phyloP scores from a whole-genome alignment of 371 early-diverging fungal species.

The Mucor circinelloides region DNA sequence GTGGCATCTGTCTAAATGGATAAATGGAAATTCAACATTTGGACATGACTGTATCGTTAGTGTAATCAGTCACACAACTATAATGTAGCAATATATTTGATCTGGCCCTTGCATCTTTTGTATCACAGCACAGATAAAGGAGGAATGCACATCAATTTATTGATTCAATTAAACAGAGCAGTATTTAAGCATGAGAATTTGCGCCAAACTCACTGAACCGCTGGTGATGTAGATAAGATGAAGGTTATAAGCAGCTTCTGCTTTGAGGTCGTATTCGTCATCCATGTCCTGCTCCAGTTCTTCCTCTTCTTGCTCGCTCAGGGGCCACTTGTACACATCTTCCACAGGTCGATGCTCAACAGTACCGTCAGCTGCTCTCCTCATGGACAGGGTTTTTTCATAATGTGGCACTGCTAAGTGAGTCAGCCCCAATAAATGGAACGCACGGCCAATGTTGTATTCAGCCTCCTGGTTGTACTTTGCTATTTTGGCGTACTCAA shows the following conservation, averaged over 20 bases:
- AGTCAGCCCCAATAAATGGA: slow-evolving; percentile 79
- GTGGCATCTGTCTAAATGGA: background rate
- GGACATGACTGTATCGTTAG: background rate
- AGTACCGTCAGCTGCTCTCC: slow-evolving; percentile 38
- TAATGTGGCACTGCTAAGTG: slow-evolving; percentile 87
- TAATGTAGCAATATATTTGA: too few relatives aligned
- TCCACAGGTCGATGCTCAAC: slow-evolving; percentile 19
- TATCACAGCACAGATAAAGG: background rate
- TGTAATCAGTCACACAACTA: background rate
- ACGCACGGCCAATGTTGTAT: slow-evolving; percentile 86
- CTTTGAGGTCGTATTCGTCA: slow-evolving; percentile 52
- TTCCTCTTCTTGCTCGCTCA: slow-evolving; percentile 14
- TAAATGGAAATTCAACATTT: background rate
- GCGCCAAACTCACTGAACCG: slow-evolving; percentile 75
- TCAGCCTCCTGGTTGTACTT: slow-evolving; percentile 70
- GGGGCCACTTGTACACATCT: slow-evolving; percentile 31
- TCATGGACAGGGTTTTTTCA: slow-evolving; percentile 65
- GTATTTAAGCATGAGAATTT: slow-evolving; percentile 62
- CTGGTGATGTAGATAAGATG: slow-evolving; percentile 68
- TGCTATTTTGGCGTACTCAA: slow-evolving; percentile 64
- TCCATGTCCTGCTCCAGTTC: slow-evolving; percentile 39
- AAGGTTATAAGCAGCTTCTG: slow-evolving; percentile 84
- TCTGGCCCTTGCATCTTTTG: background rate
- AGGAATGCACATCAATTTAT: slow-evolving; percentile 7
- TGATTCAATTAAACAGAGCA: slow-evolving; percentile 51